Evolutionary conservation across 805 yeast genomes (phyloP).

Genomic region (Metschnikowia rubicola): DNA sequence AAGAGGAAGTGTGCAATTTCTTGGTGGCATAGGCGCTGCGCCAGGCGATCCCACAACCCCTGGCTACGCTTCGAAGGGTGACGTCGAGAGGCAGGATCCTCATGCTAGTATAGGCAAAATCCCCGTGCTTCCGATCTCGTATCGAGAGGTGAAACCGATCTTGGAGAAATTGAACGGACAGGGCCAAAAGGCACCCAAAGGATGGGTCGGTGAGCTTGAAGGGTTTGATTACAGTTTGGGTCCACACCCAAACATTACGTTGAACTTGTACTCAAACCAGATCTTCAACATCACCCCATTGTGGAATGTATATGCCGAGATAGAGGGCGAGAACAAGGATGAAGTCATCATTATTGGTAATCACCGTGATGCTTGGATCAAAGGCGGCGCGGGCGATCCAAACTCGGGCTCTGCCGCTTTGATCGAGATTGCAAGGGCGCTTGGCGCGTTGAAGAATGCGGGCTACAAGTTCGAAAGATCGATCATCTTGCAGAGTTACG

Average conservation of each 20-base stretch:
- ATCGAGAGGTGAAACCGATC: conserved; percentile 60
- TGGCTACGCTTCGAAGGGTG: conserved; percentile 50
- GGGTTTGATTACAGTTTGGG: conserved; percentile 52
- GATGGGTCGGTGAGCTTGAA: conserved; percentile 35
- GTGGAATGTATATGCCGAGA: conserved; percentile 58
- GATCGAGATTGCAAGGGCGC: conserved; percentile 60
- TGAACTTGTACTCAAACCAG: conserved; percentile 60
- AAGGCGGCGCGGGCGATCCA: conserved; percentile 78
- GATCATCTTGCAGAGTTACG: conserved; percentile 73
- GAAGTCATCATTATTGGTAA: conserved; percentile 67
- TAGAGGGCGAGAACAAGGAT: conserved; percentile 50
- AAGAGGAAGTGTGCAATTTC: conserved; percentile 56
- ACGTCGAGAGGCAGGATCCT: conserved; percentile 19
- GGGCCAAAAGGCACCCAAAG: conserved; percentile 47
- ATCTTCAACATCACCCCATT: conserved; percentile 59
- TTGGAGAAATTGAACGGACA: conserved; percentile 54
- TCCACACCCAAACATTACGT: conserved; percentile 37
- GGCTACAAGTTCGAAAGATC: conserved; percentile 78
- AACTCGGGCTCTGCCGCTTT: conserved; percentile 68
- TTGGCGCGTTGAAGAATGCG: conserved; percentile 45
- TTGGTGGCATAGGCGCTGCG: conserved; percentile 45
- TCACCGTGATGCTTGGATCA: conserved; percentile 79
- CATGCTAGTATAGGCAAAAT: conserved; percentile 53
- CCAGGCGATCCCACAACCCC: conserved; percentile 84
- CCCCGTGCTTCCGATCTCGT: conserved; percentile 70